Evolutionary conservation across 805 yeast genomes (phyloP), one percentile per base, ranked within the genome.

Genomic region (Cyberlindnera nakhonratchasimensis): DNA sequence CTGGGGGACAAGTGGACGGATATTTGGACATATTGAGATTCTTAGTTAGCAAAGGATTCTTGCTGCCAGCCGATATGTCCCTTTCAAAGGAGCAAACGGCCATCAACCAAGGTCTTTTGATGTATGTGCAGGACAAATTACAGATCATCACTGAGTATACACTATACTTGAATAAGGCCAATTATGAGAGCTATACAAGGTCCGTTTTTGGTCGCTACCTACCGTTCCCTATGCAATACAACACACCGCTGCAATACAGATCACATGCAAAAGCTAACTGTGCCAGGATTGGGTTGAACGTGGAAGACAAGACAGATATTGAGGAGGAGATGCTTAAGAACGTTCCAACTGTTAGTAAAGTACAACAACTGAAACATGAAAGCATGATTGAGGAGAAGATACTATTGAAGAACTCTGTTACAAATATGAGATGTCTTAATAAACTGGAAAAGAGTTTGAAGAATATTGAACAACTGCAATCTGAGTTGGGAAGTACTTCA

Each of bases 181-280:
- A 84, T 57, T 84, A 82, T 59, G 83, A 77, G 45, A 58, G 66
- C 11, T 80, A 71, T 51, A 75, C 88, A 4, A 68, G 86, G 46
- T 72, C 73, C 18, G 52, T 73, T 14, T 81, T 81, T 55, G 65
- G 69, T 33, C 51, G 64, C 4, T 71, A 76, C 42, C 60, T 82
- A 16, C 82, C 86, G 6, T 84, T 83, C 64, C 91, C 90, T 9
- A 72, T 82, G 75, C 86, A 82, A 74, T 83, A 82, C 57, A 76
- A 75, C 46, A 78, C 82, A 18, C 89, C 90, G 1, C 48, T 77
- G 29, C 65, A 62, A 31, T 67, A 69, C 43, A 70, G 69, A 51
- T 36, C 54, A 0, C 39, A 43, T 5, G 72, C 72, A 1, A 37
- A 56, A 25, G 48, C 52, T 24, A 46, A 55, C 4, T 68, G 72